These are phyloP conservation scores for Bruguiera hainesii DNA, from an alignment of 441 rosid species.

Conservation along the genomic window DNA sequence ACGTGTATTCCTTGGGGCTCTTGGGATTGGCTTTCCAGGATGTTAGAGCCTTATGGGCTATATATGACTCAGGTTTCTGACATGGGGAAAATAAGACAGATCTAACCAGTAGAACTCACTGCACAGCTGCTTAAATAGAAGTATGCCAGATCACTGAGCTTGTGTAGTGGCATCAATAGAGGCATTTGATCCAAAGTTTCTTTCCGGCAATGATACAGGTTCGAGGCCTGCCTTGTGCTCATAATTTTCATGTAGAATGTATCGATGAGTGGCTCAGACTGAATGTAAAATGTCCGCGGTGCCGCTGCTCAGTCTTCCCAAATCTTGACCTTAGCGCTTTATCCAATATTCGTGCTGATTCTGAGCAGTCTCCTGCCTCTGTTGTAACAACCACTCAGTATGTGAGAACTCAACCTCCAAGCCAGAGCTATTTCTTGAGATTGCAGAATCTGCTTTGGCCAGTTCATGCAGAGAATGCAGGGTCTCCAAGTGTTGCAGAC, in stretches of 20 bases:
- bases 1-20: too few relatives aligned
- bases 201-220: slow-evolving; percentile 52
- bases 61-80: not conserved
- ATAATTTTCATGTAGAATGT: slow-evolving; percentile 96
- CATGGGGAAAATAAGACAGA: not conserved
- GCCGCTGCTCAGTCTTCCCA: slow-evolving; percentile 94
- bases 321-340: slow-evolving; percentile 96
- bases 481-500: slow-evolving; percentile 27
- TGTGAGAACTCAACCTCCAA: slow-evolving; percentile 53
- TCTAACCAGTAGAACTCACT: not conserved
- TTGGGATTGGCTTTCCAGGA: too few relatives aligned
- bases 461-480: slow-evolving; percentile 49
- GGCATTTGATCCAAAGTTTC: slow-evolving; percentile 10
- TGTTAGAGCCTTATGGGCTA: not conserved
- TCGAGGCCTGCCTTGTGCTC: slow-evolving; percentile 99
- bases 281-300: slow-evolving; percentile 97
- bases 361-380: slow-evolving; percentile 43
- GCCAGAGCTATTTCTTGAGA: slow-evolving; percentile 77
- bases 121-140: not conserved
- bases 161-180: not conserved
- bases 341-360: slow-evolving; percentile 69
- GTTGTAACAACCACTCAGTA: slow-evolving; percentile 39
- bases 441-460: slow-evolving; percentile 61
- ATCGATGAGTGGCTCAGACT: slow-evolving; percentile 95
- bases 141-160: not conserved